Conservation (phyloP, 2,329 filamentous ascomycete species). For the Emergomyces pasteurianus region DNA sequence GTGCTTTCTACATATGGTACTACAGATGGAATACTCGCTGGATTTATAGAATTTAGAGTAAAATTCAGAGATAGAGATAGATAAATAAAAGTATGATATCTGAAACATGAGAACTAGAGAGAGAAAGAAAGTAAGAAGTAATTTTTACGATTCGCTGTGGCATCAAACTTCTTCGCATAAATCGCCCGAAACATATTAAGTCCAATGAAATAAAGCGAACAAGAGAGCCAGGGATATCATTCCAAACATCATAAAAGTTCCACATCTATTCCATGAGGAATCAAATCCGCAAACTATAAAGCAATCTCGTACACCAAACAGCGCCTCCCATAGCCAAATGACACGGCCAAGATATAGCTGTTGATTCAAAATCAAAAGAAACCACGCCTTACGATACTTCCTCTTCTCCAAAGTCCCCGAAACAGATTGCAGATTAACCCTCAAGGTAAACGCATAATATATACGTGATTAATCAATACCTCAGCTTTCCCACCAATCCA, state of each 20-base stretch:
- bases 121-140: conserved; percentile 1
- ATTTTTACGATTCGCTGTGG: not conserved
- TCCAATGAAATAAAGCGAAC: not conserved
- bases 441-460: not conserved
- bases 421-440: not conserved
- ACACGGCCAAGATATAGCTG: not conserved
- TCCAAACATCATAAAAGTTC: not conserved
- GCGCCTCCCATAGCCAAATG: not conserved
- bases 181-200: not conserved
- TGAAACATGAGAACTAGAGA: not conserved
- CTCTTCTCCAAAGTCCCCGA: not conserved
- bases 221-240: not conserved
- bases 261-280: not conserved
- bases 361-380: not conserved
- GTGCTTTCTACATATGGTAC: not conserved
- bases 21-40: not conserved
- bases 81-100: not conserved
- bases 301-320: not conserved
- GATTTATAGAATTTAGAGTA: not conserved
- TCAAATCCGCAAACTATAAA: not conserved
- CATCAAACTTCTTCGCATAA: not conserved
- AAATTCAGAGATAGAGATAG: not conserved
- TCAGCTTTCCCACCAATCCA: conserved; percentile 40
- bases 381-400: not conserved
- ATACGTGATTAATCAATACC: conserved; percentile 30